A percentile compares a stretch with the other conserved stretches of the same genome.
These are phyloP conservation scores for Magnusiomyces tetraspermus DNA, from an alignment of 1,139 yeast species.

Conservation along the genomic window DNA sequence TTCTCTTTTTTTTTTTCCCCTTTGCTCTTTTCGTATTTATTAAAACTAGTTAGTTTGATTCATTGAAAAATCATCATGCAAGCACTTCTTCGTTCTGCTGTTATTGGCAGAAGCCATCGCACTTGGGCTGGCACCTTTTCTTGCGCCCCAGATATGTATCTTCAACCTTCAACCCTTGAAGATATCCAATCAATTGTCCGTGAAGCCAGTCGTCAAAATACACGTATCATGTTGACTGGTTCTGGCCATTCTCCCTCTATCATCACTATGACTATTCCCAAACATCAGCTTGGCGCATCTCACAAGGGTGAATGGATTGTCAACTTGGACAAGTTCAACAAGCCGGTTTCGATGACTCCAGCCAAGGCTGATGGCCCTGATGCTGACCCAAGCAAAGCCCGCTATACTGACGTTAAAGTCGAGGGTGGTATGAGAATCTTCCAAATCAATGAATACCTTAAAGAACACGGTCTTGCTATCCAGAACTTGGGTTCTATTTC, in stretches of 20 bases:
- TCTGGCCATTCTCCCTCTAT: constrained; percentile 95
- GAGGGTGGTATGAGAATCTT: constrained; percentile 86
- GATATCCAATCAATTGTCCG: constrained; percentile 57
- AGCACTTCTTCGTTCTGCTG: background rate
- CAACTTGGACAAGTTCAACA: constrained; percentile 67
- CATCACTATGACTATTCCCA: constrained; percentile 84
- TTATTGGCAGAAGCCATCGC: constrained; percentile 32
- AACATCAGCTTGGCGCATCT: constrained; percentile 74
- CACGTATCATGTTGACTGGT: constrained; percentile 78
- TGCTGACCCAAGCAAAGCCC: background rate
- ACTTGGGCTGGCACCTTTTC: constrained; percentile 92
- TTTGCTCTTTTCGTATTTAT: background rate
- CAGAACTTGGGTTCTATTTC: constrained; percentile 92
- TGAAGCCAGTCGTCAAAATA: constrained; percentile 49
- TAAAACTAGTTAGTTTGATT: background rate
- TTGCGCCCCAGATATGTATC: constrained; percentile 65
- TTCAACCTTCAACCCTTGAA: constrained; percentile 61
- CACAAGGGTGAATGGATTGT: constrained; percentile 85
- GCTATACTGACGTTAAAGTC: constrained; percentile 77
- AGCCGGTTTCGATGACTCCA: constrained; percentile 35
- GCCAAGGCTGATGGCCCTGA: constrained; percentile 35
- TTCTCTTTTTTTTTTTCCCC: background rate
- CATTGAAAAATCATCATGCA: background rate
- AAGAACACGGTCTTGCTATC: constrained; percentile 58
- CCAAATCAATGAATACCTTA: constrained; percentile 62